Evolutionary conservation across 768 basidiomycete species (phyloP), one percentile per base, ranked within the genome.

Genomic region (Boletus reticulatus): DNA sequence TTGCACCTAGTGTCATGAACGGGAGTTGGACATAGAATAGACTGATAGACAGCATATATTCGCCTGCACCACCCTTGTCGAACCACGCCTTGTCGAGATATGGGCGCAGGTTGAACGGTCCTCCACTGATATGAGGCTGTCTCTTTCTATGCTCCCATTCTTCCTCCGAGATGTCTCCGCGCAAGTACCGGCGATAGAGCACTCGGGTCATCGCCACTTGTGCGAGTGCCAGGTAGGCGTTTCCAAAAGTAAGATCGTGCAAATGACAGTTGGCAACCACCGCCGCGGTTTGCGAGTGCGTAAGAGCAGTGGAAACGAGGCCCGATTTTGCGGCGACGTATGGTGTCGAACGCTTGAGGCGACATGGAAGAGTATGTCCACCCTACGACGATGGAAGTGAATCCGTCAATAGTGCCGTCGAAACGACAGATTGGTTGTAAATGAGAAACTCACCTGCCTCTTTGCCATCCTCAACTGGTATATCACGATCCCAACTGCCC

Each of bases 341-440:
- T 2, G 62, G 58, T 0, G 80, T 80, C 6, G 63, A 52, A 29
- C 60, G 62, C 1, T 76, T 75, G 36, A 74, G 50, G 16, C 67
- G 76, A 44, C 78, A 72, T 3, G 83, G 83, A 10, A 85, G 70
- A 0, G 80, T 79, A 46, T 85, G 83, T 4, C 84, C 84, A 4
- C 83, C 84, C 83, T 85, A 62, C 8, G 45, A 48, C n/a, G 19
- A 29, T 16, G 14, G 27, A 10, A 16, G 37, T 16, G 6, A 4
- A 9, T 17, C 36, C 45, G 24, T 47, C 12, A 16, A 29, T 39
- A 36, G 34, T 13, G 32, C 19, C 4, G 38, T 48, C 31, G 45
- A n/a, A 39, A 27, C 7, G 38, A 36, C n/a, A 20, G 13, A 17
- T 4, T 9, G 13, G n/a, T 45, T 12, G 29, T 31, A n/a, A 4